Conservation (phyloP, 2,329 filamentous ascomycete genomes). For the Coniella vitis region DNA sequence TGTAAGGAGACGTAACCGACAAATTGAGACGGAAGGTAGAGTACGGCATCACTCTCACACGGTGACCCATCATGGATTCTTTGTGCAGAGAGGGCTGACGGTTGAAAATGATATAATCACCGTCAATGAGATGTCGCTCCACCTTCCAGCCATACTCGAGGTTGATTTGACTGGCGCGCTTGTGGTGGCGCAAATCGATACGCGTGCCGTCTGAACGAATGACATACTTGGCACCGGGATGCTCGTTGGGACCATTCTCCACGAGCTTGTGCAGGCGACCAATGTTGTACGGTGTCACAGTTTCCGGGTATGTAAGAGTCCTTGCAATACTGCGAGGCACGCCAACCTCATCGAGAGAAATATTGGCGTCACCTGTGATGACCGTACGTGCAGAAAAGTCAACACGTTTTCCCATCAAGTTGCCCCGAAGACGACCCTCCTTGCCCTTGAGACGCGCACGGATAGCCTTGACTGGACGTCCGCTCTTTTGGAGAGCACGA, state of each 20-base stretch:
- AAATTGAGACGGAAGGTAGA: constrained; percentile 97
- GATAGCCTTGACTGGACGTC: constrained; percentile 92
- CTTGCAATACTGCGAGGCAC: constrained; percentile 90
- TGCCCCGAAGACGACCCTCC: constrained; percentile 93
- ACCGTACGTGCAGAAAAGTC: constrained; percentile 99
- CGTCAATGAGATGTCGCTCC: constrained; percentile 90
- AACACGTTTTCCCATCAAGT: constrained; percentile 99
- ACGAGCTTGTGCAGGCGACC: constrained; percentile 84
- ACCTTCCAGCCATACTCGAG: constrained; percentile 98
- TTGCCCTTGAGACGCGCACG: constrained; percentile 97
- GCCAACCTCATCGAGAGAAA: constrained; percentile 94
- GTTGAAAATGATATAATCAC: constrained; percentile 99
- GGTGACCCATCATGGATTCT: constrained; percentile 99
- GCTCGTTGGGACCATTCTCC: constrained; percentile 87
- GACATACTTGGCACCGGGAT: constrained; percentile 94
- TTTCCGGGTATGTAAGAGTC: constrained; percentile 92
- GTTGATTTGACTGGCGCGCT: constrained; percentile 76
- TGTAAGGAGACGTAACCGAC: constrained; percentile 97
- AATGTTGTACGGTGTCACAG: constrained; percentile 97
- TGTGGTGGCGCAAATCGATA: constrained; percentile 91
- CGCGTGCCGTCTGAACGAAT: constrained; percentile 88
- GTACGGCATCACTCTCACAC: constrained; percentile 96
- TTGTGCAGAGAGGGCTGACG: constrained; percentile 98
- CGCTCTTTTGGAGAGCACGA: constrained; percentile 92
- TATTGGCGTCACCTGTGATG: constrained; percentile 96